Evolutionary conservation across 805 yeast genomes (phyloP), one percentile per base, ranked within the genome.

Genomic region (Candida vaughaniae): DNA sequence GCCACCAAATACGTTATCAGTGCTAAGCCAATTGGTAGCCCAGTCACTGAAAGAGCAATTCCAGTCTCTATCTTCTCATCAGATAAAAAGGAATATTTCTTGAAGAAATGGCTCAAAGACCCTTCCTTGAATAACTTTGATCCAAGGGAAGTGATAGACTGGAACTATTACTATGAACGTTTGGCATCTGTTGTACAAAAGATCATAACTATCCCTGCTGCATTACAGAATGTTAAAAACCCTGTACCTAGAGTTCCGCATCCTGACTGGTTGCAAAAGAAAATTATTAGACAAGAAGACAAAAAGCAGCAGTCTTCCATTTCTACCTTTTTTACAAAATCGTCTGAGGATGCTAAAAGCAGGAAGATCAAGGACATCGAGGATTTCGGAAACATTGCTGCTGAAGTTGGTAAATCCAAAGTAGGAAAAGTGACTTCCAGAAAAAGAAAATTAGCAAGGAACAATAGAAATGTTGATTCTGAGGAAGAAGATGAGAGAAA

Each of bases 61-160:
- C 99, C 99, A 0, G 95, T 95, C 5, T 93, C 96, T 0, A 89
- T 93, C 14, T 95, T 93, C 56, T 84, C 96, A 0, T 82, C 97
- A 0, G 96, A 89, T 20, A 82, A 84, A 36, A 89, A 88, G 56
- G 74, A 81, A 42, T 75, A 74, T 29, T 93, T 77, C 53, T 62
- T 93, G 53, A 76, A 90, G 50, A 80, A 86, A 51, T 93, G 99
- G 99, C 69, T 90, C 25, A 72, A 78, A 39, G 95, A 91, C 49
- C 79, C 85, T 0, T 69, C 85, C 0, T 58, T 91, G 29, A 85
- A 79, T 3, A 78, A 80, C 33, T 87, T 87, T 55, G 97, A 91
- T 58, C 95, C 96, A 3, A 73, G 98, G 52, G 74, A 78, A 14
- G 84, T 93, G 35, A 76, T 93, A 43, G 98, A 93, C 59, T 93